Evolutionary conservation across 768 basidiomycete species (phyloP), one percentile per base, ranked within the genome.

Genomic region (Suillus decipiens): DNA sequence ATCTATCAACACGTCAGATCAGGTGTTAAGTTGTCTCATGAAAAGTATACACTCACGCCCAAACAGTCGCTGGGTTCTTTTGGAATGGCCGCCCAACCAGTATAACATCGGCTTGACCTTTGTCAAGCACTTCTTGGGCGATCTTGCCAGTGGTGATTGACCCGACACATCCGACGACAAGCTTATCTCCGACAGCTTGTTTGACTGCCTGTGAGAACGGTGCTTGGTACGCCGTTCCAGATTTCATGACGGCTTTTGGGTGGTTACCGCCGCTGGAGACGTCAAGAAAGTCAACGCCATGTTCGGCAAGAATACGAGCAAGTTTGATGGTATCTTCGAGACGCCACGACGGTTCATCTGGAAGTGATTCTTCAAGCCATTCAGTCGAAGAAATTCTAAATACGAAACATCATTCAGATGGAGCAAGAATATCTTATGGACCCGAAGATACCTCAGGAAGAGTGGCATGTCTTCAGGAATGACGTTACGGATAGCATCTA

Each of bases 271-370:
- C 90, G 0, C 81, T 80, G 5, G 87, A 89, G 41, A 90, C 82
- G 67, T 94, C 92, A 53, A 94, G 75, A 41, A 94, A 77, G 72
- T 93, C 93, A 59, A 93, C 82, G 6, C 90, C 90, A 50, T 86
- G 81, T 15, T 83, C 80, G 19, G 79, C 79, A 19, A 93, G 80
- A 65, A 87, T 81, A 19, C 79, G 76, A 2, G 86, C 84, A 28
- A 93, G 77, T 37, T 81, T 76, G 28, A 83, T 84, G 2, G 88
- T 90, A 70, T 93, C 92, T 70, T 89, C 85, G 1, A 83, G 65
- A 17, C 83, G 81, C 91, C 92, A 92, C 7, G 84, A 84, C 12
- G 82, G 81, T 64, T 89, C 84, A 62, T 88, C 75, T 0, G 86
- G 84, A 2, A 83, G 73, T 5, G 79, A 76, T 61, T 84, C 80